phyloP scores from a whole-genome alignment of 768 basidiomycete species.

The Gymnopilus dilepis region DNA sequence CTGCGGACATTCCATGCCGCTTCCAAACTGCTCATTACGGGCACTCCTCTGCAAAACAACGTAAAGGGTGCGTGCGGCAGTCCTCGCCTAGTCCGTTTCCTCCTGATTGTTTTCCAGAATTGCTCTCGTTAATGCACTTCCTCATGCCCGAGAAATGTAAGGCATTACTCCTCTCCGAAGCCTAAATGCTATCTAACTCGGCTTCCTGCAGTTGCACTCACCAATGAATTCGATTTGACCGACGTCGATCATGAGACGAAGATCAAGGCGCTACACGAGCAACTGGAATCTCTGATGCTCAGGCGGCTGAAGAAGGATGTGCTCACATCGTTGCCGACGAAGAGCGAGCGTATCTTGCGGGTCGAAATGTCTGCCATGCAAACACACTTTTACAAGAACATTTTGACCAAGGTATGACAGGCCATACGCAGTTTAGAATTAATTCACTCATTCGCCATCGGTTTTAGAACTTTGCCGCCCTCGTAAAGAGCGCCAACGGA shows the following conservation, averaged over 20 bases:
- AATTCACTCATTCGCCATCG: slow-evolving; percentile 11
- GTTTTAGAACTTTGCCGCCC: slow-evolving; percentile 85
- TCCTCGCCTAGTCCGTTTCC: not conserved
- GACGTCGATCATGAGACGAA: slow-evolving; percentile 93
- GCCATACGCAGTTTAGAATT: slow-evolving; percentile 6
- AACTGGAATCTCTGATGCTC: slow-evolving; percentile 94
- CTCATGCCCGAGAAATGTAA: slow-evolving; percentile 98
- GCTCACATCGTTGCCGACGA: slow-evolving; percentile 93
- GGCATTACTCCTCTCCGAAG: slow-evolving; percentile 32
- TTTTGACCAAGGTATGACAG: slow-evolving; percentile 78
- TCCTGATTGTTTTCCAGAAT: slow-evolving; percentile 54
- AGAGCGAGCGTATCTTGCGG: slow-evolving; percentile 96
- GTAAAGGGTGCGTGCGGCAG: slow-evolving; percentile 81
- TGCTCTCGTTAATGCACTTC: slow-evolving; percentile 98
- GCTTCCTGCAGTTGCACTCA: slow-evolving; percentile 71
- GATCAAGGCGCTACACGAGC: slow-evolving; percentile 94
- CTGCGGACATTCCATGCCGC: slow-evolving; percentile 87
- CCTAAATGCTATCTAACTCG: not conserved
- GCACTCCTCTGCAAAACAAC: slow-evolving; percentile 98
- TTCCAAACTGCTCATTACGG: slow-evolving; percentile 95
- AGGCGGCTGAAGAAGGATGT: slow-evolving; percentile 95
- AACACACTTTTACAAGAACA: slow-evolving; percentile 99
- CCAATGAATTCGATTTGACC: slow-evolving; percentile 93
- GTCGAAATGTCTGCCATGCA: slow-evolving; percentile 98
- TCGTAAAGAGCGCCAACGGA: slow-evolving; percentile 88